Evolutionary conservation across 371 early-diverging fungal genomes (phyloP), one percentile per base, ranked within the genome.

Genomic region (Mortierella sp.): DNA sequence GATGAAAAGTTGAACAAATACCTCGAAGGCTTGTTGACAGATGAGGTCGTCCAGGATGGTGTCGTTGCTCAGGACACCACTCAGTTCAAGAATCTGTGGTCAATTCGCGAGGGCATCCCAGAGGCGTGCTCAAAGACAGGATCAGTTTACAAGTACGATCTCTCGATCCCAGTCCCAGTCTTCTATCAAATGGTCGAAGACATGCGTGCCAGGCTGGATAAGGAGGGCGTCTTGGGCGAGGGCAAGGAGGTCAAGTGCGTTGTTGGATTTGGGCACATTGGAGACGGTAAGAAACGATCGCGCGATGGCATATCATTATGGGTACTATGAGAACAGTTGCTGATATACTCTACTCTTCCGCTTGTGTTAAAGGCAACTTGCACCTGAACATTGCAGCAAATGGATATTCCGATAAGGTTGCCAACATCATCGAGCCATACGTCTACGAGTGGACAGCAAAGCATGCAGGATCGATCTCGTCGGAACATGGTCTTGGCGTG

Each of bases 301-400:
- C n/a, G n/a, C n/a, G n/a, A n/a, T n/a, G n/a, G n/a, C n/a, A n/a
- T n/a, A n/a, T n/a, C n/a, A n/a, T n/a, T n/a, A n/a, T n/a, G n/a
- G n/a, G n/a, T n/a, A n/a, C n/a, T n/a, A n/a, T n/a, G n/a, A n/a
- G n/a, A n/a, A n/a, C n/a, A n/a, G n/a, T n/a, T n/a, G n/a, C n/a
- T n/a, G n/a, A n/a, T n/a, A n/a, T n/a, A n/a, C n/a, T n/a, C n/a
- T n/a, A n/a, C n/a, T n/a, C n/a, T n/a, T n/a, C n/a, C n/a, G n/a
- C n/a, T n/a, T n/a, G n/a, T n/a, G n/a, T n/a, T n/a, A 27, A 65
- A 79, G 91, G 94, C 21, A 98, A 98, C 74, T 67, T 98, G 62
- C 98, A 98, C 79, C 81, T 98, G 62, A 97, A 97, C 80, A 89
- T 98, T 56, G 91, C 92, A n/a, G 90, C 95, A 8, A 83, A 82